Base-by-base conservation (phyloP, 2,329 filamentous ascomycete genomes). In the Apiospora saccharicola region DNA sequence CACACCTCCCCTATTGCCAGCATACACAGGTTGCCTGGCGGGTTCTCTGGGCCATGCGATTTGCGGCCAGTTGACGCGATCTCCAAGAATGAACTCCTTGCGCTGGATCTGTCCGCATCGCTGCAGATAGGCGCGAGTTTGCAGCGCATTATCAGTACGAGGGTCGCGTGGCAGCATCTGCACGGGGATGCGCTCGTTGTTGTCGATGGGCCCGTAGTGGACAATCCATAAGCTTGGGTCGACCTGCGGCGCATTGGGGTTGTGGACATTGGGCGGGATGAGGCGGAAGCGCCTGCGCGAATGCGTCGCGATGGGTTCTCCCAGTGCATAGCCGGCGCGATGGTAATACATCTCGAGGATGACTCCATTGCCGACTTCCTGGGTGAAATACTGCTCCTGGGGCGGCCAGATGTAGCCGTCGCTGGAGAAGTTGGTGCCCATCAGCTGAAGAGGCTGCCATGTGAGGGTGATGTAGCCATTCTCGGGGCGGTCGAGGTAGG, bases 391-490 rank as follows among this genome's bases (percentile, higher is more conserved):
- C 70, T 92, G 88, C 83, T 99, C 96, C 7, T 90, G 89, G 76
- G 95, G 93, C 22, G 91, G 91, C 95, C 95, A 99, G 24, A 98
- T 87, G 81, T 95, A 97, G 67, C 96, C 96, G 85, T 99, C 96
- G 47, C 93, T 97, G 12, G 96, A 92, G 80, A 95, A 97, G 77
- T 91, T 92, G 1, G 89, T 91, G 4, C 90, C 90, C 71, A 93
- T 83, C 72, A 91, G 89, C 77, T 91, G 88, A 70, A 93, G 86
- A 2, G 96, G 93, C 81, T 98, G 95, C 96, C 96, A 98, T 70
- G 93, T 93, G 75, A 98, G 87, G 80, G 96, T 90, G 64, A 98
- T 89, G 12, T 92, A 92, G 71, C 95, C 95, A 82, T 97, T 94
- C 70, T 88, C 88, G 14, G 96, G 96, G 70, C 91, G 89, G 77